Evolutionary conservation across 2,329 filamentous ascomycete species (phyloP).

Genomic region (Sarocladium oryzae): DNA sequence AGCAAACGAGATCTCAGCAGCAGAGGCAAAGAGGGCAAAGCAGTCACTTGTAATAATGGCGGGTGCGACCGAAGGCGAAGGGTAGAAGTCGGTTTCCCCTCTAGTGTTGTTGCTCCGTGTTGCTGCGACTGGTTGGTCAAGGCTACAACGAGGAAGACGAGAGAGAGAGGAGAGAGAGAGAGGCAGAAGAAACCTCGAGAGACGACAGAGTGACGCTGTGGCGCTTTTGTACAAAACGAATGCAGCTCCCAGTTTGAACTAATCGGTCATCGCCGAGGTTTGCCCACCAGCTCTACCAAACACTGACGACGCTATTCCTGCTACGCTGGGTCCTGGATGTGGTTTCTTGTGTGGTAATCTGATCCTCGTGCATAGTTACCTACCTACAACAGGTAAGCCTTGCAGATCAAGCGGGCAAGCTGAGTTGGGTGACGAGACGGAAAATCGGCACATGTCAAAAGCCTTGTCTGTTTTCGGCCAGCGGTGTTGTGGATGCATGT

Average conservation of each 20-base stretch:
- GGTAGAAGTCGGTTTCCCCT: too few relatives aligned
- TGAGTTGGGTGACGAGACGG: neutral
- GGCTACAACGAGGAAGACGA: neutral
- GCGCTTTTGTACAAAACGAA: conserved; percentile 2
- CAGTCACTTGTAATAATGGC: too few relatives aligned
- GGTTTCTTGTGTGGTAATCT: neutral
- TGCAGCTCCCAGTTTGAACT: neutral
- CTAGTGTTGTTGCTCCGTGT: neutral
- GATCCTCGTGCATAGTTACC: neutral
- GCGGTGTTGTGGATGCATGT: conserved; percentile 3
- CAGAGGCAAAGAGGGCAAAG: too few relatives aligned
- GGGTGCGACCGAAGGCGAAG: too few relatives aligned
- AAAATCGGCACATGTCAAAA: neutral
- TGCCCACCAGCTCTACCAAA: neutral
- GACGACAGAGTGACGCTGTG: neutral
- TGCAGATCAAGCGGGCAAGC: neutral
- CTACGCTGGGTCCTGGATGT: neutral
- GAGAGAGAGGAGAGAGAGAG: neutral
- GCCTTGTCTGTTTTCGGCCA: conserved; percentile 1
- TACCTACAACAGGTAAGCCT: neutral
- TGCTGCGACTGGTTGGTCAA: neutral
- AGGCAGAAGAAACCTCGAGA: neutral
- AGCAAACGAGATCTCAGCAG: neutral
- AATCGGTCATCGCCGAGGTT: neutral
- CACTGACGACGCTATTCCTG: neutral